Percentiles rank a stretch among this genome's conserved stretches.
Conservation (phyloP, 139 green algal species). For the Picochlorum sp. region DNA sequence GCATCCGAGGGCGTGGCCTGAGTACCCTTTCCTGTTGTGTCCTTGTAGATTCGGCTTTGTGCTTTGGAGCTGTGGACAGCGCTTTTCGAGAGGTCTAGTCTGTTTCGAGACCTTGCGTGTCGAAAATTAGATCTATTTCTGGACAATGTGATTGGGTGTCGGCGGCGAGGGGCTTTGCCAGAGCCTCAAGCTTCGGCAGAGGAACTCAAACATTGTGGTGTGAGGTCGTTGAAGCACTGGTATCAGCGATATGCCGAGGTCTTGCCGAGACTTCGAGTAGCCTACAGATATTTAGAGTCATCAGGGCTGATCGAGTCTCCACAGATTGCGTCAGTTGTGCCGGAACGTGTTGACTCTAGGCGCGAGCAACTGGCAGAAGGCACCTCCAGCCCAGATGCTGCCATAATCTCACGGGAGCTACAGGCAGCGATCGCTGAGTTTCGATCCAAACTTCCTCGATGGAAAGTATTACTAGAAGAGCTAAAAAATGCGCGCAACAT, state of each 20-base stretch:
- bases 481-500: no score
- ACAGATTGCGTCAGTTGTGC: no score
- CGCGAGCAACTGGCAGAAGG: not conserved
- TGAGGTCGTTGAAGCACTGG: slow-evolving; percentile 30
- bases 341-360: no score
- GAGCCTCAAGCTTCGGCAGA: slow-evolving; percentile 16
- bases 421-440: not conserved
- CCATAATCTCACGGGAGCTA: not conserved
- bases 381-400: no score
- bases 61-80: slow-evolving; percentile 23
- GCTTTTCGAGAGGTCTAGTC: slow-evolving; percentile 31
- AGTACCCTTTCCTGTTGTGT: not conserved
- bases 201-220: slow-evolving; percentile 15
- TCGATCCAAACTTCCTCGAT: not conserved
- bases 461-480: no score
- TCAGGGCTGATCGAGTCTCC: no score
- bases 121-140: slow-evolving; percentile 24
- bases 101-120: slow-evolving; percentile 22
- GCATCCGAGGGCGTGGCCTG: not conserved
- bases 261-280: not conserved
- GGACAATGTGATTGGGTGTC: slow-evolving; percentile 28
- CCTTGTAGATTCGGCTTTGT: slow-evolving; percentile 21
- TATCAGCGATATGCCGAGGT: not conserved
- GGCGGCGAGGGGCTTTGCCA: slow-evolving; percentile 22
- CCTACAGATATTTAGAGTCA: no score